phyloP scores from a whole-genome alignment of 305 asterid species.

The Fraxinus paxiana region DNA sequence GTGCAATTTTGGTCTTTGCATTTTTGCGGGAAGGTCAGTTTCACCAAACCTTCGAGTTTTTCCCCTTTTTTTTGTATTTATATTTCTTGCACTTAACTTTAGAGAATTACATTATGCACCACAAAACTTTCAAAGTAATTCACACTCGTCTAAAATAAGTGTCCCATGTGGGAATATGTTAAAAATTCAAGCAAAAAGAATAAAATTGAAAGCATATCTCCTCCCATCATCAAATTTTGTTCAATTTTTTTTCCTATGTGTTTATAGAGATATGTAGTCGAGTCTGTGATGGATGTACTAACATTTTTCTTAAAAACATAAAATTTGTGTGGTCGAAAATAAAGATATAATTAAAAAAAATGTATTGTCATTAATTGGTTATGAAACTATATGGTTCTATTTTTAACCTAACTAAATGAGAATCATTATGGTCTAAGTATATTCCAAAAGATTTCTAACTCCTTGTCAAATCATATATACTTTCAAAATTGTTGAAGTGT shows the following conservation, averaged over 20 bases:
- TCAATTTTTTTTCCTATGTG: too few relatives aligned
- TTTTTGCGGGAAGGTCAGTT: not conserved
- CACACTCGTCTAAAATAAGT: not conserved
- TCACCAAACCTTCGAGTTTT: not conserved
- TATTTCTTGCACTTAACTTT: not conserved
- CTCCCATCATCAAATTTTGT: not conserved
- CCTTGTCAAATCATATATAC: not conserved
- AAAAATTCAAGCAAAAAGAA: too few relatives aligned
- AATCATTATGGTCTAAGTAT: too few relatives aligned
- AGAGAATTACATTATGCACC: not conserved
- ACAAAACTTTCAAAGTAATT: not conserved
- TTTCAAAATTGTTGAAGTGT: not conserved
- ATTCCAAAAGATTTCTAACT: too few relatives aligned
- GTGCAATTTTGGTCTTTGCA: not conserved
- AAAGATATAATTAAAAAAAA: not conserved
- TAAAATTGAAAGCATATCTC: not conserved
- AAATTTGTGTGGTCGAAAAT: not conserved
- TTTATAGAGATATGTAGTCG: not conserved
- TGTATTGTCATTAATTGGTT: not conserved
- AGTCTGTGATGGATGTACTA: not conserved
- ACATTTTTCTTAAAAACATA: not conserved
- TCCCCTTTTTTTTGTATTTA: not conserved
- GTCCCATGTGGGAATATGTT: not conserved
- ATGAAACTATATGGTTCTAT: not conserved
- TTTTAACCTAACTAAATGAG: too few relatives aligned